Evolutionary conservation across 768 basidiomycete genomes (phyloP).

Genomic region (Chalciporus sphaerocephalus): DNA sequence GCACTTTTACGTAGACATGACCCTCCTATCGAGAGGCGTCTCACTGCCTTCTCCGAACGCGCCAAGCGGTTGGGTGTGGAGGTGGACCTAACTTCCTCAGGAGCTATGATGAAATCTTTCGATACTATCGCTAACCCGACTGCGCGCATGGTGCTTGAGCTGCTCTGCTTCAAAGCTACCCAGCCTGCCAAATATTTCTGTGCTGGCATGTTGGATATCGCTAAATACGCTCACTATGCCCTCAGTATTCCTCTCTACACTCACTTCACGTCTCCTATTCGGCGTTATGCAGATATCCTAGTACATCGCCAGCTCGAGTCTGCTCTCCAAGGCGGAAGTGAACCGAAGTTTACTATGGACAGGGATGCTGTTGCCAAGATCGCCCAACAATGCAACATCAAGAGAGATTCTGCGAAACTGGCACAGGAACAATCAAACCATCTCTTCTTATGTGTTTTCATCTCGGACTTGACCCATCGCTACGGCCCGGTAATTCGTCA

Average conservation of each 20-base stretch:
- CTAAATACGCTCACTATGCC: conserved; percentile 93
- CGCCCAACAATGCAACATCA: conserved; percentile 97
- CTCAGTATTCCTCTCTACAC: conserved; percentile 89
- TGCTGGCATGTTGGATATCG: conserved; percentile 97
- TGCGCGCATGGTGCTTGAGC: conserved; percentile 72
- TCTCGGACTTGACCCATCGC: conserved; percentile 88
- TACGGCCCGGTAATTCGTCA: conserved; percentile 95
- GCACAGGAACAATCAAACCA: conserved; percentile 97
- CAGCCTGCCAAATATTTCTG: conserved; percentile 98
- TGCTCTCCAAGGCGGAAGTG: conserved; percentile 67
- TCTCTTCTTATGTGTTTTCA: conserved; percentile 89
- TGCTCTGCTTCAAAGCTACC: conserved; percentile 88
- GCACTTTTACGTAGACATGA: conserved; percentile 96
- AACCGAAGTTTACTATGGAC: conserved; percentile 93
- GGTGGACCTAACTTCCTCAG: conserved; percentile 76
- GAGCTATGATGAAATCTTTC: conserved; percentile 81
- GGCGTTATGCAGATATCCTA: conserved; percentile 89
- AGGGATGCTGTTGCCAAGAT: conserved; percentile 96
- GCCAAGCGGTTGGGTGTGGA: conserved; percentile 79
- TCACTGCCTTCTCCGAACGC: conserved; percentile 74
- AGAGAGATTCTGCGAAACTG: conserved; percentile 84
- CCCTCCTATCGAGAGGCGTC: conserved; percentile 82
- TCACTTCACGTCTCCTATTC: conserved; percentile 89
- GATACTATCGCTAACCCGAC: conserved; percentile 67
- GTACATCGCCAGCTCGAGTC: conserved; percentile 97